Base-by-base conservation (phyloP, 2,329 filamentous ascomycete species). In the Orbilia javanica region DNA sequence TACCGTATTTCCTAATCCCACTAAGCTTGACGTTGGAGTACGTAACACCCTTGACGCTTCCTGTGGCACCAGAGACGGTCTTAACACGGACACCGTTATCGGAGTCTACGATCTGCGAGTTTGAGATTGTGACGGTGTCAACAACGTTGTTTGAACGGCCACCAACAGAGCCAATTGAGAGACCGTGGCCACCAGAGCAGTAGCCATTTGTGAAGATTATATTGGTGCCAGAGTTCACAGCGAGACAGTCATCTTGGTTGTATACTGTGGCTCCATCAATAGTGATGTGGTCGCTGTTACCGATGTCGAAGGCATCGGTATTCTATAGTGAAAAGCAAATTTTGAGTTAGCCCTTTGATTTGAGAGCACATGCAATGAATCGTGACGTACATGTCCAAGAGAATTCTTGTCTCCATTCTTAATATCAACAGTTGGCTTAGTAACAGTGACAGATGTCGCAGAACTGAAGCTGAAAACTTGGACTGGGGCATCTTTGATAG, bases 241-340 rank as follows among this genome's bases (percentile, higher is more conserved):
- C 88, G 6, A 90, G 84, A 80, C 88, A 90, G 81, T 90, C 88
- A 74, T 90, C 88, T 83, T 90, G 88, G 84, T 90, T 90, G 82
- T 88, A 86, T 68, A 90, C 85, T 36, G 84, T 85, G 46, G 87
- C 87, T 42, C 86, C 86, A 18, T 84, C 84, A 78, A 90, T 89
- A 73, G 84, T 85, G 25, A 90, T 84, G 46, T 85, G 85, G 22
- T 81, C 84, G 39, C 86, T 88, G 39, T 82, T 84, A 62, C 87
- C 86, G 60, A 90, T 85, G 72, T 90, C 88, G 80, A 90, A 90
- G 0, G 85, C 88, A 81, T 90, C 88, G 0, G 88, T 90, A 85
- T 90, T 90, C 80, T 87, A 27, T 22, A 29, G 34, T 20, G 13
- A 15, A 36, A 15, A 15, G n/a, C n/a, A 39, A 39, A 39, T 15